Evolutionary conservation across 345 rosid genomes (phyloP), one percentile per base, ranked within the genome.

Genomic region (Populus pruinosa): DNA sequence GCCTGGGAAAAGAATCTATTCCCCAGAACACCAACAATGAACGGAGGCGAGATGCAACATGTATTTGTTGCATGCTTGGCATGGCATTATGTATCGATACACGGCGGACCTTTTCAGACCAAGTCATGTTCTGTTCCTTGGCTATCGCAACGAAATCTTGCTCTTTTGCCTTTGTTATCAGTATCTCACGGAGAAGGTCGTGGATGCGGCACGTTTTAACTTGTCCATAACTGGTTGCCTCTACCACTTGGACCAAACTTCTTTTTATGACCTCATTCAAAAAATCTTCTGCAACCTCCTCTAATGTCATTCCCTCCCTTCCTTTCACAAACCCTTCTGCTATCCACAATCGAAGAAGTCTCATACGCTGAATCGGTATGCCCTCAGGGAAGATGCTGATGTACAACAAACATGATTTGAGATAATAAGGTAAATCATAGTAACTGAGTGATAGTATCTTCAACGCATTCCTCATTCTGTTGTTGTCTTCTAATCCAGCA

Each of bases 1-100:
- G 64, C 50, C 31, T 3, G 11, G 77, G 36, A 25, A 27, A 17
- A 44, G 62, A 64, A 23, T 74, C 50, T 13, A 13, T 14, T 14
- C 50, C 44, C 70, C 81, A 36, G 47, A 77, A 83, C 78, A 70
- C 63, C 74, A 79, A 72, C 25, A 83, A 59, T 7, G 86, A 83
- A 47, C 81, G 86, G 14, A 71, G 50, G 77, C 72, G 38, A 76
- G 31, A 36, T 49, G 53, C 18, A 62, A 38, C 14, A 67, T 67
- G 29, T 68, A n/a, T 50, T 76, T 65, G 33, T 76, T 55, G 36
- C 49, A 53, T 16, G 17, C 61, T 66, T 18, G 67, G 66, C 68
- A 67, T 14, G 39, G 25, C 78, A 67, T 62, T 7, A 50, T 64
- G 20, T 49, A 76, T 36, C 35, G 68, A 38, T 67, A 67, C 55